Conservation (phyloP, 495 filamentous ascomycete genomes). For the Talaromyces borbonicus region DNA sequence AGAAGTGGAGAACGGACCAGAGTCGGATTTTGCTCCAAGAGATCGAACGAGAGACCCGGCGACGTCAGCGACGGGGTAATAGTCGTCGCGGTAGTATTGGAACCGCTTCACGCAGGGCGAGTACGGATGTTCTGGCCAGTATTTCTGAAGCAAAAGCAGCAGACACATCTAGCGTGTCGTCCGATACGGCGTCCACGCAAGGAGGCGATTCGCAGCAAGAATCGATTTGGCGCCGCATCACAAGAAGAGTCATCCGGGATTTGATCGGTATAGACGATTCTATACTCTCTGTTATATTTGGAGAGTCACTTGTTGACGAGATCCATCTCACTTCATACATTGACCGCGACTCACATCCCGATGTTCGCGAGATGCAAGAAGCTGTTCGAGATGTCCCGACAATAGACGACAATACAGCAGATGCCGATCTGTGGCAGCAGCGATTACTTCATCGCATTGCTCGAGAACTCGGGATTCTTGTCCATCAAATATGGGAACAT, state of each 20-base stretch:
- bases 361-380: slow-evolving; percentile 13
- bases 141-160: slow-evolving; percentile 15
- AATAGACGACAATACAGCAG: slow-evolving; percentile 2
- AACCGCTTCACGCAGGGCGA: slow-evolving; percentile 19
- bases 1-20: slow-evolving; percentile 87
- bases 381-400: slow-evolving; percentile 15
- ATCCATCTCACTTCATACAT: slow-evolving; percentile 16
- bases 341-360: slow-evolving; percentile 10
- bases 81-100: slow-evolving; percentile 15
- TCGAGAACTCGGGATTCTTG: slow-evolving; percentile 71
- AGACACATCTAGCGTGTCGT: slow-evolving; percentile 11
- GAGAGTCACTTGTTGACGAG: slow-evolving; percentile 64
- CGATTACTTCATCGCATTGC: slow-evolving; percentile 75
- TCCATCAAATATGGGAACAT: slow-evolving; percentile 73
- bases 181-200: slow-evolving; percentile 9
- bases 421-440: slow-evolving; percentile 55
- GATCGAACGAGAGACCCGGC: slow-evolving; percentile 74
- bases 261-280: slow-evolving; percentile 86
- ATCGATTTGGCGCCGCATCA: slow-evolving; percentile 71
- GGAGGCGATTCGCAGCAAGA: slow-evolving; percentile 34
- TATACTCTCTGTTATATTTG: slow-evolving; percentile 75
- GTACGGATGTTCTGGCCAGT: slow-evolving; percentile 12
- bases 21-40: slow-evolving; percentile 75
- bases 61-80: slow-evolving; percentile 37
- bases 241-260: slow-evolving; percentile 76